Conservation (phyloP, 202 grass and related monocot genomes). For the Alloteropsis angusta region DNA sequence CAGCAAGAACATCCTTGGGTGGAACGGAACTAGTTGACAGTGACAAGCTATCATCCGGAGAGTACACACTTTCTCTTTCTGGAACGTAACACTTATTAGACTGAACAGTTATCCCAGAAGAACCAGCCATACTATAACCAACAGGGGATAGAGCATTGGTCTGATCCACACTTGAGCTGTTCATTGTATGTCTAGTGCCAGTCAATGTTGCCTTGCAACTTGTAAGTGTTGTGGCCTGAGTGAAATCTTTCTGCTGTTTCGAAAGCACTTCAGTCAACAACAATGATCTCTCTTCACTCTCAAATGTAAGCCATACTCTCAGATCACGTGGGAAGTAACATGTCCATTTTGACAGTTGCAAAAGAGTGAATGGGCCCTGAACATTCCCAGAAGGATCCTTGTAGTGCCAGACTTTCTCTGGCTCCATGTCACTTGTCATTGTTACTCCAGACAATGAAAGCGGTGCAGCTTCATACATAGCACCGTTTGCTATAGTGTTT, state of each 20-base stretch:
- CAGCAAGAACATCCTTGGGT: slow-evolving; percentile 28
- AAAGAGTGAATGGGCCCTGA: slow-evolving; percentile 87
- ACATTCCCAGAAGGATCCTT: slow-evolving; percentile 85
- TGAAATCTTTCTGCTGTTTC: slow-evolving; percentile 57
- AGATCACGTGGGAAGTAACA: slow-evolving; percentile 74
- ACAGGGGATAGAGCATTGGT: slow-evolving; percentile 27
- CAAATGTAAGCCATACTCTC: slow-evolving; percentile 85
- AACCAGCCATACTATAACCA: slow-evolving; percentile 35
- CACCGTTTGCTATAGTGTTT: slow-evolving; percentile 4
- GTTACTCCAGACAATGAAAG: slow-evolving; percentile 24
- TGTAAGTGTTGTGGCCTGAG: slow-evolving; percentile 40
- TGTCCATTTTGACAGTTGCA: slow-evolving; percentile 81
- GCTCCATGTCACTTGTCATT: slow-evolving; percentile 39
- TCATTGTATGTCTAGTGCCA: slow-evolving; percentile 21
- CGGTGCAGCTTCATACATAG: slow-evolving; percentile 21
- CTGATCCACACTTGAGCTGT: slow-evolving; percentile 24
- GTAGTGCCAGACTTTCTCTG: slow-evolving; percentile 97
- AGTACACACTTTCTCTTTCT: slow-evolving; percentile 18
- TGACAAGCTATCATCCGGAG: slow-evolving; percentile 40
- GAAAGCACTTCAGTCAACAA: slow-evolving; percentile 71
- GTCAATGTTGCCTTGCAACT: slow-evolving; percentile 32
- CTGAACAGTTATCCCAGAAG: slow-evolving; percentile 31
- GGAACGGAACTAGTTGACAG: slow-evolving; percentile 33
- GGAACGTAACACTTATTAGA: slow-evolving; percentile 28
- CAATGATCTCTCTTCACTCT: slow-evolving; percentile 83